phyloP scores from a whole-genome alignment of 352 stramenopile species.

The Achlya hypogyna region DNA sequence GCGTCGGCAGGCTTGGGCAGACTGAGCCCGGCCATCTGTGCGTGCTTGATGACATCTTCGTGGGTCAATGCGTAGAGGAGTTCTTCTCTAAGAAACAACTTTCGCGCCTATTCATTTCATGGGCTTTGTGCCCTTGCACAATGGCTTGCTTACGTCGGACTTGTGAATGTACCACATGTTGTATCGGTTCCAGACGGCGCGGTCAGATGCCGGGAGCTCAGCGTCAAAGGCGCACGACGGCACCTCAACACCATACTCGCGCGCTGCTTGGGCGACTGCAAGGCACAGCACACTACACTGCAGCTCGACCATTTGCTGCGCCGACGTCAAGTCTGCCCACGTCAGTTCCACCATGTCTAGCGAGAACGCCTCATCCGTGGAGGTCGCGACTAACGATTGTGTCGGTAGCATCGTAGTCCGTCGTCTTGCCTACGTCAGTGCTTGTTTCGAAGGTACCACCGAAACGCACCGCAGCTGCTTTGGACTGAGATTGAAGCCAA shows the following conservation, averaged over 20 bases:
- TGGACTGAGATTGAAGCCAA: constrained; percentile 5
- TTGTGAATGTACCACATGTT: constrained; percentile 9
- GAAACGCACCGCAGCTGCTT: background rate
- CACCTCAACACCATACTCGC: background rate
- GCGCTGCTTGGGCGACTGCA: background rate
- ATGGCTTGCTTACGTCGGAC: background rate
- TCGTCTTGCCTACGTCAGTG: background rate
- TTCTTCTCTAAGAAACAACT: constrained; percentile 8
- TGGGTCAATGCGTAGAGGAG: background rate
- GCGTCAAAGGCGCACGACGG: background rate
- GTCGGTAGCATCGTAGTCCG: background rate
- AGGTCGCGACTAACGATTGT: background rate
- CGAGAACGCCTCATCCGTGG: background rate
- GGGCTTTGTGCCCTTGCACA: background rate
- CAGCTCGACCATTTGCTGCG: constrained; percentile 15
- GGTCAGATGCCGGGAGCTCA: background rate
- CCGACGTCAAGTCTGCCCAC: constrained; percentile 1
- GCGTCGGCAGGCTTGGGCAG: background rate
- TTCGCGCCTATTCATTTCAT: background rate
- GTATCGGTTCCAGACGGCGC: constrained; percentile 5
- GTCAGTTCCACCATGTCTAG: background rate
- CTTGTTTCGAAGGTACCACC: background rate
- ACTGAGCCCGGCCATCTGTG: background rate
- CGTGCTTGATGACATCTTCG: background rate
- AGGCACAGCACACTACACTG: constrained; percentile 1